Conservation (phyloP, 2,329 filamentous ascomycete species). For the Colletotrichum acutatum region DNA sequence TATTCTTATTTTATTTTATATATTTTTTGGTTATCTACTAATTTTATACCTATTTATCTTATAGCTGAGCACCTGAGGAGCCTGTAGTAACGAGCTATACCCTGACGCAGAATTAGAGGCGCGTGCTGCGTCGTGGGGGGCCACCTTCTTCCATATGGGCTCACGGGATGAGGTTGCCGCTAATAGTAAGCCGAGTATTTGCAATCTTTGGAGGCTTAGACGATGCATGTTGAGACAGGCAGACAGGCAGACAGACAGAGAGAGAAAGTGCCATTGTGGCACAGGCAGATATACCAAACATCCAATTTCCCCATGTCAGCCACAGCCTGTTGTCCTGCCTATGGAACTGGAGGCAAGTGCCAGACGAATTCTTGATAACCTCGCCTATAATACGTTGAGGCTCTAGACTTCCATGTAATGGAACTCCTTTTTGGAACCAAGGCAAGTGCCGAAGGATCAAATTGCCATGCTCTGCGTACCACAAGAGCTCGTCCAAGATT, state of each 20-base stretch:
- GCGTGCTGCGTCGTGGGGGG: too few relatives aligned
- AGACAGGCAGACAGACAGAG: too few relatives aligned
- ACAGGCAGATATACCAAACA: neutral
- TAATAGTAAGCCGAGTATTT: neutral
- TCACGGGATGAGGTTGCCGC: neutral
- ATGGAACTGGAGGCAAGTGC: neutral
- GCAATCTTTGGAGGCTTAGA: neutral
- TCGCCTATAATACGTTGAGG: neutral
- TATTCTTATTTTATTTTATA: too few relatives aligned
- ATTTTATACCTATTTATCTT: too few relatives aligned
- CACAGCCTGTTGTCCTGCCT: neutral
- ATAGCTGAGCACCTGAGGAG: too few relatives aligned
- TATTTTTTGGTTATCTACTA: too few relatives aligned
- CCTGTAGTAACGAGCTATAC: too few relatives aligned
- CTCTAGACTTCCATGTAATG: neutral
- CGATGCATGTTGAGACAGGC: too few relatives aligned
- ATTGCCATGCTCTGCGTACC: neutral
- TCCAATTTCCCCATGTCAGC: neutral
- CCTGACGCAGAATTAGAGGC: too few relatives aligned
- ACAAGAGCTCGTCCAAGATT: neutral
- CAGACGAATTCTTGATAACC: neutral
- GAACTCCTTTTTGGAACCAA: too few relatives aligned
- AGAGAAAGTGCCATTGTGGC: neutral
- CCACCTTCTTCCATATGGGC: neutral
- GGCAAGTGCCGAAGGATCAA: too few relatives aligned